Percentiles rank a stretch among this genome's conserved stretches.
These are phyloP conservation scores for Ceratobasidium sp. DNA, from an alignment of 1,284 basidiomycete species.

Conservation along the genomic window DNA sequence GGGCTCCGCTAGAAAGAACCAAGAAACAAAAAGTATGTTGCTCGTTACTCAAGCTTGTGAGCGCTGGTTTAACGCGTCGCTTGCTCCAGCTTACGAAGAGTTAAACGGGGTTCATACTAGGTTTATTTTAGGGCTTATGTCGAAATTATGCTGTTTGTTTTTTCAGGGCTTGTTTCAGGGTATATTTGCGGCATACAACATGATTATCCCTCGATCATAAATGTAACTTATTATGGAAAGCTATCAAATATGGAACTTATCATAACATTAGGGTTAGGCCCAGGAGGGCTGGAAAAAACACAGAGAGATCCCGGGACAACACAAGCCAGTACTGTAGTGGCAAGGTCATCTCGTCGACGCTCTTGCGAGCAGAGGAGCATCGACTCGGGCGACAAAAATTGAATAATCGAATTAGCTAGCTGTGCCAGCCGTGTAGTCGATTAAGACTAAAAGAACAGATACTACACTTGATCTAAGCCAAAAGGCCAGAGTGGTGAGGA, in stretches of 20 bases:
- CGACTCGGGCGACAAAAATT: conserved; percentile 45
- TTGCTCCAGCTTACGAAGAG: no score
- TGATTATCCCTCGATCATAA: no score
- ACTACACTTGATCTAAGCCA: conserved; percentile 98
- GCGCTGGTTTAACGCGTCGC: no score
- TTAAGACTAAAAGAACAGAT: conserved; percentile 79
- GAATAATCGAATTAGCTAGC: conserved; percentile 30
- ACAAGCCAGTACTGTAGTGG: conserved; percentile 34
- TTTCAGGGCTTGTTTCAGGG: no score
- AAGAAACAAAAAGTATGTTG: neutral
- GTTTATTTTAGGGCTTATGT: no score
- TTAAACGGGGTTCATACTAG: no score
- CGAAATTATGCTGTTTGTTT: no score
- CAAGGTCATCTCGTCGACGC: conserved; percentile 35
- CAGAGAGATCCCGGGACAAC: conserved; percentile 28
- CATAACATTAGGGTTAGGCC: conserved; percentile 37
- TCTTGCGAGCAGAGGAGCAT: conserved; percentile 47
- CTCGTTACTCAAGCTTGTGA: no score
- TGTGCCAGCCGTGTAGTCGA: conserved; percentile 23
- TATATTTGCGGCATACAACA: no score
- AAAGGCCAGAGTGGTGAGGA: conserved; percentile 90
- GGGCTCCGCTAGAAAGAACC: neutral
- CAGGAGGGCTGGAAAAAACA: neutral
- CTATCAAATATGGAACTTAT: no score
- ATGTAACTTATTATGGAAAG: no score